phyloP scores from a whole-genome alignment of 2,329 filamentous ascomycete species.

The Cercospora sp. region DNA sequence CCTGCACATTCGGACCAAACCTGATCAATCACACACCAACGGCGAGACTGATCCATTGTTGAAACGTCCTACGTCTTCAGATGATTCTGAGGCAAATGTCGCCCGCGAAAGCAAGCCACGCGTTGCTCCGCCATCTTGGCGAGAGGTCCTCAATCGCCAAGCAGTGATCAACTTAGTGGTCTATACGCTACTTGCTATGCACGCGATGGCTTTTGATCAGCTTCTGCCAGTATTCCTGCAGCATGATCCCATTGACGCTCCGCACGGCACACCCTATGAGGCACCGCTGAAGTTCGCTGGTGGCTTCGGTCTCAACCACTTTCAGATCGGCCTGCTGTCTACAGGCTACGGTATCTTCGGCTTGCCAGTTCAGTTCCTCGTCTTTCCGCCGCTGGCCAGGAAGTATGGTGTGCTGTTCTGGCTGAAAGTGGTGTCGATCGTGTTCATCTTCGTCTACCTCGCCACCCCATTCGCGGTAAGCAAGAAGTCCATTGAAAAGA shows the following conservation, averaged over 20 bases:
- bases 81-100: slow-evolving; percentile 28
- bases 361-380: slow-evolving; percentile 78
- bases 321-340: slow-evolving; percentile 80
- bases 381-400: slow-evolving; percentile 76
- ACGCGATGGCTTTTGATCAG: slow-evolving; percentile 31
- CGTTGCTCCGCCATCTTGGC: slow-evolving; percentile 46
- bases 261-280: slow-evolving; percentile 44
- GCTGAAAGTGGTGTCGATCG: slow-evolving; percentile 64
- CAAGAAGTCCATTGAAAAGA: background rate
- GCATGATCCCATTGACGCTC: slow-evolving; percentile 53
- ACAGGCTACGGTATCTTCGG: slow-evolving; percentile 78
- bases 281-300: slow-evolving; percentile 76
- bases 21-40: slow-evolving; percentile 9
- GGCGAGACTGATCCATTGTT: slow-evolving; percentile 33
- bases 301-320: slow-evolving; percentile 69
- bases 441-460: slow-evolving; percentile 71
- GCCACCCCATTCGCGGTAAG: slow-evolving; percentile 70
- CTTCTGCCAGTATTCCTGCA: slow-evolving; percentile 81
- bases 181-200: slow-evolving; percentile 67
- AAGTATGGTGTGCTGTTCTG: slow-evolving; percentile 73
- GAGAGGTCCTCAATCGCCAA: slow-evolving; percentile 71
- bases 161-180: slow-evolving; percentile 71
- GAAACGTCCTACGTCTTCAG: slow-evolving; percentile 16
- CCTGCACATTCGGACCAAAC: slow-evolving; percentile 15
- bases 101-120: slow-evolving; percentile 25